Conservation (phyloP, 192 early-diverging fungal genomes). For the Pilaira anomala region DNA sequence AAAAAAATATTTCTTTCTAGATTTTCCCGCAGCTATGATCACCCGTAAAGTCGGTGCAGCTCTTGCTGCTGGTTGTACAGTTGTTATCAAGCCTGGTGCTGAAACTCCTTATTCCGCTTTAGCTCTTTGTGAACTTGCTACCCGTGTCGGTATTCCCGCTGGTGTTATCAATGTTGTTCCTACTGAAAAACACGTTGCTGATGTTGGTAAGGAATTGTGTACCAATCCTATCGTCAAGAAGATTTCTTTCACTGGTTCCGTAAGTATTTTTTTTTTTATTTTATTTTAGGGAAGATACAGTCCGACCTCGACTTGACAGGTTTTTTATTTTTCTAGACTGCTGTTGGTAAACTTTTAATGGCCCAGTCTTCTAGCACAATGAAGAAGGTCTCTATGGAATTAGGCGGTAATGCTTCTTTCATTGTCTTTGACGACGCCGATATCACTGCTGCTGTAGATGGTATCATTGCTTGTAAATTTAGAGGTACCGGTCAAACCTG, state of each 20-base stretch:
- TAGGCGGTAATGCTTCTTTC: slow-evolving; percentile 85
- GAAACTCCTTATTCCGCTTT: slow-evolving; percentile 57
- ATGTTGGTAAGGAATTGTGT: slow-evolving; percentile 60
- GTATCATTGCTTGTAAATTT: slow-evolving; percentile 45
- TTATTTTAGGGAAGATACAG: too few species aligned
- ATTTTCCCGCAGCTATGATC: slow-evolving; percentile 88
- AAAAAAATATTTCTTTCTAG: slow-evolving; percentile 34
- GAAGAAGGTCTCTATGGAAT: slow-evolving; percentile 79
- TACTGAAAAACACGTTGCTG: slow-evolving; percentile 47
- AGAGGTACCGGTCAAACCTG: slow-evolving; percentile 83
- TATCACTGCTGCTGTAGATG: slow-evolving; percentile 66
- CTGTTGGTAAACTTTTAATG: slow-evolving; percentile 66
- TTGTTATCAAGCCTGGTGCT: slow-evolving; percentile 71
- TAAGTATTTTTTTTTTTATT: not conserved
- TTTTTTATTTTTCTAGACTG: slow-evolving; percentile 37
- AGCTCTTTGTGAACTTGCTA: slow-evolving; percentile 53
- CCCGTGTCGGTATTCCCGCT: slow-evolving; percentile 59
- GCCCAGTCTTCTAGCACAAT: slow-evolving; percentile 58
- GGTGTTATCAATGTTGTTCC: slow-evolving; percentile 74
- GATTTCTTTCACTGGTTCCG: slow-evolving; percentile 79
- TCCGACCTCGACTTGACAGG: not conserved
- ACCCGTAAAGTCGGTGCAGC: slow-evolving; percentile 76
- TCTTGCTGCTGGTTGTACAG: slow-evolving; percentile 73
- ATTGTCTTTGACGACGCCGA: slow-evolving; percentile 79
- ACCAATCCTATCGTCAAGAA: slow-evolving; percentile 60